Conservation (phyloP, 2,329 filamentous ascomycete species). For the Aspergillus vadensis region DNA sequence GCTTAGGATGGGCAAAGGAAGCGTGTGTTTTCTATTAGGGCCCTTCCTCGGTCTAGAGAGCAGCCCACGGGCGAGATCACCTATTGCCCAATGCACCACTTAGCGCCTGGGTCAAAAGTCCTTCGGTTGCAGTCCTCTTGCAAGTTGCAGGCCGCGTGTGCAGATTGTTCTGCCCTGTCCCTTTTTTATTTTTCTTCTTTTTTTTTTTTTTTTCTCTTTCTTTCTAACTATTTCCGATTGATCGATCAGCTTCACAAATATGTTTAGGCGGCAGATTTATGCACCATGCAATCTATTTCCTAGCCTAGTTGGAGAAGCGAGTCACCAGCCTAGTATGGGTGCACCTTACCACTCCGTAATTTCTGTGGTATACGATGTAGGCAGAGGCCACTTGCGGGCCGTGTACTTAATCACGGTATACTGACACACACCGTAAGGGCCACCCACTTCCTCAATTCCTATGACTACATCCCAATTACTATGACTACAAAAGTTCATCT, state of each 20-base stretch:
- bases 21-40: constrained; percentile 8
- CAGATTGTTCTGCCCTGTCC: not conserved
- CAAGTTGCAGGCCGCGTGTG: constrained; percentile 10
- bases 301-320: not conserved
- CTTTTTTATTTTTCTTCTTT: too few species aligned
- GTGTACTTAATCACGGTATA: not conserved
- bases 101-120: constrained; percentile 10
- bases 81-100: constrained; percentile 17
- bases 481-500: not conserved
- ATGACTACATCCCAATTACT: not conserved
- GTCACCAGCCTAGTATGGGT: not conserved
- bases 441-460: not conserved
- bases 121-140: constrained; percentile 12
- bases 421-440: not conserved
- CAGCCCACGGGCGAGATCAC: constrained; percentile 6
- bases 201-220: too few species aligned
- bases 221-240: not conserved
- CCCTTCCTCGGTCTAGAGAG: constrained; percentile 1
- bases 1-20: constrained; percentile 4
- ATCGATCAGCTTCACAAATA: not conserved
- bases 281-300: not conserved
- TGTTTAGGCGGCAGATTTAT: not conserved
- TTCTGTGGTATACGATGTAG: not conserved
- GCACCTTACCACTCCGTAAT: not conserved
- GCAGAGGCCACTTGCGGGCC: not conserved